A percentile compares a stretch with the other conserved stretches of the same genome.
phyloP scores from a whole-genome alignment of 2,329 filamentous ascomycete species.

The Colletotrichum sp. region DNA sequence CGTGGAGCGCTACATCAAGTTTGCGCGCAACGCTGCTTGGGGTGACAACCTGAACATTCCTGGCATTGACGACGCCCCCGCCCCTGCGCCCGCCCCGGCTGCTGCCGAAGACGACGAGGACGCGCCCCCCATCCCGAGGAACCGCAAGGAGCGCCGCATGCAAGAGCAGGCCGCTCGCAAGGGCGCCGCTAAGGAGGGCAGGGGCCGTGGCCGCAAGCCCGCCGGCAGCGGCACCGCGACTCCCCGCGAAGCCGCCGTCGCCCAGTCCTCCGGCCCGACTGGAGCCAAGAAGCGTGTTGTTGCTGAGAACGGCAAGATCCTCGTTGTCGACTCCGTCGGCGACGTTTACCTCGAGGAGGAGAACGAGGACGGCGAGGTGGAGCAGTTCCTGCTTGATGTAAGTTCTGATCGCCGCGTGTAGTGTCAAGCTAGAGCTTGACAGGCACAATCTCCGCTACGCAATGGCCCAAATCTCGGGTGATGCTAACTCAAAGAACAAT shows the following conservation, averaged over 20 bases:
- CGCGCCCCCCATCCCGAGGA: slow-evolving; percentile 64
- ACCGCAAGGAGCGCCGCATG: slow-evolving; percentile 85
- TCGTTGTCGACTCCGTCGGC: slow-evolving; percentile 89
- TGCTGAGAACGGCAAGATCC: slow-evolving; percentile 92
- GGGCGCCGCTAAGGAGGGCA: slow-evolving; percentile 51
- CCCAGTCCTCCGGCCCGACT: slow-evolving; percentile 61
- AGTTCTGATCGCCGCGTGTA: slow-evolving; percentile 40
- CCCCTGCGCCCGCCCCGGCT: slow-evolving; percentile 48
- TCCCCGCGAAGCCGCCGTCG: slow-evolving; percentile 56
- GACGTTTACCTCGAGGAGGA: slow-evolving; percentile 96
- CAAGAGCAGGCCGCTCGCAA: slow-evolving; percentile 86
- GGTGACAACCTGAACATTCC: slow-evolving; percentile 80
- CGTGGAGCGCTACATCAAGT: slow-evolving; percentile 87
- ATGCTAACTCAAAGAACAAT: slow-evolving; percentile 23
- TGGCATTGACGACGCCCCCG: slow-evolving; percentile 58
- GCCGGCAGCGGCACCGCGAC: slow-evolving; percentile 25
- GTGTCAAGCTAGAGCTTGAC: background rate
- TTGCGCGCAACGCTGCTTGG: slow-evolving; percentile 88
- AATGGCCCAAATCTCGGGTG: background rate
- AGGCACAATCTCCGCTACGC: background rate
- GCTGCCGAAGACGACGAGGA: slow-evolving; percentile 51
- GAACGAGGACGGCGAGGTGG: slow-evolving; percentile 82
- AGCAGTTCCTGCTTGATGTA: slow-evolving; percentile 89
- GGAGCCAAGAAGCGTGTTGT: slow-evolving; percentile 87
- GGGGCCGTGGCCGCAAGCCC: slow-evolving; percentile 35